Base-by-base conservation (phyloP, 768 basidiomycete genomes). In the Phlegmacium glaucopus region DNA sequence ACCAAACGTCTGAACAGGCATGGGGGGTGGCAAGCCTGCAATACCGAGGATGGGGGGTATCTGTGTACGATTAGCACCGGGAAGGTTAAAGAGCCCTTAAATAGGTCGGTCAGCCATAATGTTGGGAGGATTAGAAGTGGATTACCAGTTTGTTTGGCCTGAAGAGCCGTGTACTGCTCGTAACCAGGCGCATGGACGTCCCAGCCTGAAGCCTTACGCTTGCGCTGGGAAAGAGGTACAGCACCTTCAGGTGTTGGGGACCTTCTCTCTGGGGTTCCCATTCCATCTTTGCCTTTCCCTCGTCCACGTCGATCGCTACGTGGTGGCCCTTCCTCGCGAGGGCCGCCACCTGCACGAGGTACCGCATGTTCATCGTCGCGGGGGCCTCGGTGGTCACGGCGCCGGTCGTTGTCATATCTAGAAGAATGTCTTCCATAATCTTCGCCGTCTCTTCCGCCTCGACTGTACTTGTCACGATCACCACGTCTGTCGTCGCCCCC, bases 141-240 rank as follows among this genome's bases (percentile, higher is more conserved):
- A 75, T 42, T 55, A 92, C 95, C 96, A 36, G 94, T 97, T 71
- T 93, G 88, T 68, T 99, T 99, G n/a, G 96, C 96, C 64, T 97
- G 94, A 75, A 93, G 78, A 12, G 95, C 93, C 4, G 86, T 87
- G 58, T 96, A 91, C 56, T 90, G 89, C 61, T 98, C 95, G 54
- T 96, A 98, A 4, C 94, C 94, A 3, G 90, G 88, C 13, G 94
- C 91, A 66, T 93, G 88, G 16, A 96, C 87, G 66, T 99, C 93
- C 96, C 96, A 99, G 0, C 90, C 90, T 38, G 91, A 93, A 5
- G 91, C 88, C 58, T 90, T 90, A 25, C 94, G 75, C 63, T 87
- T 87, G 52, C 94, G 75, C 61, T 97, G 91, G 7, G 87, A 86
- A 52, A 99, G 68, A 0, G 90, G 85, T 35, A 83, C 71, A 11